Conservation (phyloP, 2,329 filamentous ascomycete genomes). For the Phyllosticta citriasiana region DNA sequence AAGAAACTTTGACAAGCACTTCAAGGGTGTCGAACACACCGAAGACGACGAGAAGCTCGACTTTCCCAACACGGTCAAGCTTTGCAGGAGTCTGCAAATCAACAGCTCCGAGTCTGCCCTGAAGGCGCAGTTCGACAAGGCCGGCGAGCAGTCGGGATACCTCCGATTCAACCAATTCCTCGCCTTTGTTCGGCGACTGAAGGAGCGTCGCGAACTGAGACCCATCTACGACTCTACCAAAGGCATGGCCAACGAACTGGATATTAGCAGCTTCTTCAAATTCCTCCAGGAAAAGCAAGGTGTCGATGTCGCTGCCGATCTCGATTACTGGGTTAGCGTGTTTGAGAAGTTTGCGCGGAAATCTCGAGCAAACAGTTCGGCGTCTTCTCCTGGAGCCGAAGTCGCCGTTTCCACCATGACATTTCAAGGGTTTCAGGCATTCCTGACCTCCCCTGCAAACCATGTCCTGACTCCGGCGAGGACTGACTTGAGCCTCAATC, state of each 20-base stretch:
- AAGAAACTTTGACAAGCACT: conserved; percentile 66
- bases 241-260: conserved; percentile 53
- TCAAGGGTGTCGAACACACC: conserved; percentile 40
- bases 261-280: conserved; percentile 58
- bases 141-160: conserved; percentile 54
- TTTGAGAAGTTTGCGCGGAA: conserved; percentile 56
- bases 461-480: conserved; percentile 53
- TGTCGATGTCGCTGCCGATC: conserved; percentile 61
- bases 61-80: conserved; percentile 64
- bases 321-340: conserved; percentile 56
- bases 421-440: conserved; percentile 63
- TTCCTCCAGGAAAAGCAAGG: conserved; percentile 68
- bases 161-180: conserved; percentile 76
- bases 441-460: conserved; percentile 43
- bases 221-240: conserved; percentile 56
- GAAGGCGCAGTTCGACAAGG: conserved; percentile 61
- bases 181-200: conserved; percentile 72
- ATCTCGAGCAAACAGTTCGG: conserved; percentile 4
- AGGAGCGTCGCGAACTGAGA: conserved; percentile 72
- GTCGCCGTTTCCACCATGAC: conserved; percentile 53
- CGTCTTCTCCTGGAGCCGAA: conserved; percentile 10
- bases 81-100: conserved; percentile 87
- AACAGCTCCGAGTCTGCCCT: conserved; percentile 72
- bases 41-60: conserved; percentile 62
- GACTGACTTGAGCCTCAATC: conserved; percentile 57